A percentile compares a stretch with the other conserved stretches of the same genome.
Conservation (phyloP, 129 eudicot genomes). For the Arctium lappa region DNA sequence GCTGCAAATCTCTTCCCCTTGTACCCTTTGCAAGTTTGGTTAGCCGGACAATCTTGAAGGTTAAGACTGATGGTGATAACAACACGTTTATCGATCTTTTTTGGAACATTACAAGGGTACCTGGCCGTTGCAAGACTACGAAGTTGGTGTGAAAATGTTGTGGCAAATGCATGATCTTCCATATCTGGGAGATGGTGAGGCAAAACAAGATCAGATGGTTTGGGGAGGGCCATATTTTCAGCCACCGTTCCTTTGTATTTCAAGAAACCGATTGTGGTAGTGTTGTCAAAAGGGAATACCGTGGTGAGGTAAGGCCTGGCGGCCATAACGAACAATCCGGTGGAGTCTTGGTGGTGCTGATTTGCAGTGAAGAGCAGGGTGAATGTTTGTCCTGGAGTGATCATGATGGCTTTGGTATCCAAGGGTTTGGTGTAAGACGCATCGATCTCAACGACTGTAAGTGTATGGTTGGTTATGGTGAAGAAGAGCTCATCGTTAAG, state of each 20-base stretch:
- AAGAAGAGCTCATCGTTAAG: constrained; percentile 72
- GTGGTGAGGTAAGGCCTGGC: constrained; percentile 80
- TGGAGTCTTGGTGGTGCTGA: constrained; percentile 30
- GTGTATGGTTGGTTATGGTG: constrained; percentile 50
- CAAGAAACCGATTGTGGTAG: constrained; percentile 62
- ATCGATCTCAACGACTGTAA: constrained; percentile 70
- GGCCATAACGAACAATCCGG: constrained; percentile 56
- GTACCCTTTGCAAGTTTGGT: constrained; percentile 61
- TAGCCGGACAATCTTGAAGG: constrained; percentile 68
- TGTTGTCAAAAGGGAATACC: constrained; percentile 64
- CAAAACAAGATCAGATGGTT: constrained; percentile 19
- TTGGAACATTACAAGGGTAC: constrained; percentile 69
- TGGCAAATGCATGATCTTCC: constrained; percentile 58
- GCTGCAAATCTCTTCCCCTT: constrained; percentile 44
- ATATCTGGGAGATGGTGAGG: constrained; percentile 53
- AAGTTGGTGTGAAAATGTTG: constrained; percentile 34
- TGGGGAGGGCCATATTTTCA: not conserved
- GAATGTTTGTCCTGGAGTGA: constrained; percentile 81
- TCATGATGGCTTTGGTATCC: constrained; percentile 59
- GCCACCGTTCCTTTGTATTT: constrained; percentile 37
- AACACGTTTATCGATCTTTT: constrained; percentile 55
- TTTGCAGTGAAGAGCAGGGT: constrained; percentile 56
- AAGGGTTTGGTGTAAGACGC: constrained; percentile 75
- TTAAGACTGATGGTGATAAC: constrained; percentile 61
- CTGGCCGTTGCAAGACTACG: constrained; percentile 41